These are phyloP conservation scores for Ophiostoma montium DNA, from an alignment of 2,329 filamentous ascomycete genomes.

Conservation along the genomic window DNA sequence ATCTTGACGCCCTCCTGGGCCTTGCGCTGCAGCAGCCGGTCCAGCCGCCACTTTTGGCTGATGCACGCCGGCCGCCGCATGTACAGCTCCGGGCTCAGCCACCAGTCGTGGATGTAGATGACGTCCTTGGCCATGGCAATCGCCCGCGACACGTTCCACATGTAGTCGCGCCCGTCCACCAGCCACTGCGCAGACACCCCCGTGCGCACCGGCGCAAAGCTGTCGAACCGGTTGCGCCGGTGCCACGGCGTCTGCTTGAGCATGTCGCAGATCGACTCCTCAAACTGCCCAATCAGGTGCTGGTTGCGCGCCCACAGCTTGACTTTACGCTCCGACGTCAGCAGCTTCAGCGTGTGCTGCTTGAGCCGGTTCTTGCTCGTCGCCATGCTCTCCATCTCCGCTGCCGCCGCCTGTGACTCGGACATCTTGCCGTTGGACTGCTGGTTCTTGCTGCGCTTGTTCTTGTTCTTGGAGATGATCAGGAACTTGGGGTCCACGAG, in stretches of 20 bases:
- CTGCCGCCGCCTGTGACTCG: neutral
- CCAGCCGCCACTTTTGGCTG: constrained; percentile 94
- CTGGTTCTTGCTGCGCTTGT: constrained; percentile 32
- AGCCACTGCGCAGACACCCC: constrained; percentile 91
- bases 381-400: constrained; percentile 35
- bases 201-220: constrained; percentile 79
- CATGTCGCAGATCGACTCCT: constrained; percentile 86
- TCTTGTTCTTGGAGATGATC: constrained; percentile 60
- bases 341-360: constrained; percentile 77
- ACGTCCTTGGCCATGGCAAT: constrained; percentile 96
- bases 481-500: constrained; percentile 83
- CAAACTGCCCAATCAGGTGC: constrained; percentile 77
- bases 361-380: constrained; percentile 26
- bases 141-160: constrained; percentile 97
- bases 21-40: constrained; percentile 84
- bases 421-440: constrained; percentile 35
- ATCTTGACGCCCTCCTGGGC: constrained; percentile 92
- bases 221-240: constrained; percentile 72
- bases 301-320: constrained; percentile 87
- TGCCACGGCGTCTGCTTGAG: constrained; percentile 70
- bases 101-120: constrained; percentile 99
- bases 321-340: constrained; percentile 83
- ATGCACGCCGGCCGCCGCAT: constrained; percentile 87
- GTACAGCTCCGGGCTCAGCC: constrained; percentile 85
- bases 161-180: constrained; percentile 92